phyloP scores from a whole-genome alignment of 768 basidiomycete species.

The Suillus fuscotomentosus region DNA sequence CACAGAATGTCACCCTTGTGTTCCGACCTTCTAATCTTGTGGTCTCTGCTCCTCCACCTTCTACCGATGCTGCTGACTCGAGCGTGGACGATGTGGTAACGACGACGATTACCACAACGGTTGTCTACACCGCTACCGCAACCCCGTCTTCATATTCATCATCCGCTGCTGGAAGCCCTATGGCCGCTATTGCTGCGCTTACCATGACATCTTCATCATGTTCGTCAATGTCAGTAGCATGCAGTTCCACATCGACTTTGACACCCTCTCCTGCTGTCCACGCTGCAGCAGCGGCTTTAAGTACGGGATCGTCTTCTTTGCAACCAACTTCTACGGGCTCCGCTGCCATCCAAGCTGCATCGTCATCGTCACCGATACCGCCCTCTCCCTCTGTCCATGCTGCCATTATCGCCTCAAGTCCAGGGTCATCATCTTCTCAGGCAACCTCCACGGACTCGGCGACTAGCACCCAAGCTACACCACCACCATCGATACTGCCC shows the following conservation, averaged over 20 bases:
- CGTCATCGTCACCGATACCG: neutral
- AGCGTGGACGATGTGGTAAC: slow-evolving; percentile 6
- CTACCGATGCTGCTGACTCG: neutral
- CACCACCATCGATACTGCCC: neutral
- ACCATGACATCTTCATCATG: neutral
- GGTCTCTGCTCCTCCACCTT: slow-evolving; percentile 15
- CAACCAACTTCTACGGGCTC: neutral
- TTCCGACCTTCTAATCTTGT: slow-evolving; percentile 44
- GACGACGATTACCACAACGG: slow-evolving; percentile 27
- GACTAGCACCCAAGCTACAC: slow-evolving; percentile 1
- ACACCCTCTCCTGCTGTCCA: neutral
- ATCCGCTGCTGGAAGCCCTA: slow-evolving; percentile 4
- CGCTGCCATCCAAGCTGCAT: neutral
- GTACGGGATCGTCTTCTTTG: neutral
- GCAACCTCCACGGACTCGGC: neutral
- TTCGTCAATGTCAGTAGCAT: neutral
- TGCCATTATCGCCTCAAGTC: neutral
- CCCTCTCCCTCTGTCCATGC: neutral
- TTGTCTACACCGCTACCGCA: slow-evolving; percentile 12
- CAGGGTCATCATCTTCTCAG: neutral
- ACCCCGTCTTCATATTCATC: slow-evolving; percentile 12
- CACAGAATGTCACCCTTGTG: slow-evolving; percentile 48
- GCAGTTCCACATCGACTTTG: neutral
- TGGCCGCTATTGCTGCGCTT: slow-evolving; percentile 2
- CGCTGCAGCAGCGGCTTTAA: neutral